Percentiles rank a stretch among this genome's conserved stretches.
Evolutionary conservation across 2,329 filamentous ascomycete genomes (phyloP).

Genomic region (Exserohilum rostratum): DNA sequence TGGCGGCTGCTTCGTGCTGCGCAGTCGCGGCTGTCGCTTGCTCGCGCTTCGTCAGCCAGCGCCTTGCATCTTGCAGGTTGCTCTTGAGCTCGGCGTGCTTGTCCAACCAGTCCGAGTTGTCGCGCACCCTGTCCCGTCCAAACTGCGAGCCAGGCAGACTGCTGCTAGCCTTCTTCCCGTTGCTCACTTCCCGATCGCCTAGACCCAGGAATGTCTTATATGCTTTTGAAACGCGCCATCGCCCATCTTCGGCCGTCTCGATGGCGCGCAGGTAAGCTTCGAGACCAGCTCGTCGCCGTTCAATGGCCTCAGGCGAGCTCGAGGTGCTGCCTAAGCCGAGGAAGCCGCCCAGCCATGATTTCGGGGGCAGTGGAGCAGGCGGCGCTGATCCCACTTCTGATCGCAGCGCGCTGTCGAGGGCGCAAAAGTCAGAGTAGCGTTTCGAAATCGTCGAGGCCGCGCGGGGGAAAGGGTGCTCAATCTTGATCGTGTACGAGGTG

Average conservation of each 20-base stretch:
- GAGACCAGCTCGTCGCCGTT: conserved; percentile 70
- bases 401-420: conserved; percentile 68
- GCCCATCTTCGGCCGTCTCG: conserved; percentile 72
- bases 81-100: conserved; percentile 75
- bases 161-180: conserved; percentile 23
- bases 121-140: conserved; percentile 53
- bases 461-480: conserved; percentile 77
- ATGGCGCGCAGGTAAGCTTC: conserved; percentile 76
- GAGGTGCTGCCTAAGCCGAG: conserved; percentile 62
- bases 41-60: conserved; percentile 72
- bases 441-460: conserved; percentile 78
- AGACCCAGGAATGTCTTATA: conserved; percentile 79
- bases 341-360: conserved; percentile 73
- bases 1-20: conserved; percentile 72
- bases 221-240: conserved; percentile 74
- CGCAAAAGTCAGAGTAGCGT: conserved; percentile 79
- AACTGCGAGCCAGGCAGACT: conserved; percentile 44
- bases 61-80: conserved; percentile 69
- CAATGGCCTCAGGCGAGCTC: conserved; percentile 71
- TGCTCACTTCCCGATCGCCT: conserved; percentile 27
- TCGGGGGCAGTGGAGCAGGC: conserved; percentile 70
- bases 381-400: conserved; percentile 67
- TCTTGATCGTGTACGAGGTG: conserved; percentile 78
- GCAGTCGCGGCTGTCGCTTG: conserved; percentile 63
- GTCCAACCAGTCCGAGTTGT: conserved; percentile 71